Evolutionary conservation across 805 yeast genomes (phyloP), one percentile per base, ranked within the genome.

Genomic region (Cyberlindnera bimundalis): DNA sequence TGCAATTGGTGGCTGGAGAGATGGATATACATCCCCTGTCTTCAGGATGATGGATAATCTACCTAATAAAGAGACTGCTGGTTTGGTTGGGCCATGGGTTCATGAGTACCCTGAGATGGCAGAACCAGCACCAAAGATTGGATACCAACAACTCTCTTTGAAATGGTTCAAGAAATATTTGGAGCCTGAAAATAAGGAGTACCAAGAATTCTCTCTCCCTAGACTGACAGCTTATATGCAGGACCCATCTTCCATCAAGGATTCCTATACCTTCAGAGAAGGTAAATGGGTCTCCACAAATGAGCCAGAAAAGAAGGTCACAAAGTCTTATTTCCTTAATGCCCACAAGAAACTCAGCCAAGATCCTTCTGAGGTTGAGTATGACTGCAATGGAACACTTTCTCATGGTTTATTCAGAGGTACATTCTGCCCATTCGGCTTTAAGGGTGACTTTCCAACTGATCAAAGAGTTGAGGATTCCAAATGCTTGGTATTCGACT

Each of bases 31-130:
- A 9, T 54, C 59, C 19, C 65, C 74, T 3, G 70, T 70, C 3
- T 69, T 70, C 50, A 58, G 73, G 50, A 65, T 70, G 70, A 61
- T 59, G 29, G 61, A 65, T 9, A 58, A 65, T 18, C 52, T 70
- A 27, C 70, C 69, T n/a, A 59, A 68, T 37, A 39, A 40, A 15
- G 53, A 51, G 8, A 55, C 67, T 2, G 50, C 59, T 25, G 64
- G 63, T 26, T 42, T 70, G 13, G 61, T 70, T 48, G 74, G 74
- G 17, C 75, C 74, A 8, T 70, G 74, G 75, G 74, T 70, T 34
- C 75, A 70, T 47, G 74, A 70, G 46, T 70, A 61, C 51, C 75
- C 74, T 3, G 74, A 70, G 47, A 64, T 70, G 56, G 74, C 74
- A 2, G 67, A 65, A 25, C 74, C 74, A 6, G 59, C 61, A 9